phyloP scores from a whole-genome alignment of 2,329 filamentous ascomycete genomes.

The Biscogniauxia mediterranea region DNA sequence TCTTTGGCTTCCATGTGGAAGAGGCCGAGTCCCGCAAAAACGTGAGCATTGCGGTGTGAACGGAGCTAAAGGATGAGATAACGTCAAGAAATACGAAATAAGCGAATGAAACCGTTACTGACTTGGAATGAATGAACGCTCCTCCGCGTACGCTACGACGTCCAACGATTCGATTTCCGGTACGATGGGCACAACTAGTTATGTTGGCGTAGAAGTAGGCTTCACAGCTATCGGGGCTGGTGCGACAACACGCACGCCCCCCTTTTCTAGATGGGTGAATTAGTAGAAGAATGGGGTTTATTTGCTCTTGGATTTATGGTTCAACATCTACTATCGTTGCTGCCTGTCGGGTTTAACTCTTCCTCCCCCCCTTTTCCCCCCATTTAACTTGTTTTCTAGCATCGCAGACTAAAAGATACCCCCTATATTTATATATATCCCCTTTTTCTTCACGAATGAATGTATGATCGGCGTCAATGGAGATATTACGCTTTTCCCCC shows the following conservation, averaged over 20 bases:
- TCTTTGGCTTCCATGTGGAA: slow-evolving; percentile 81
- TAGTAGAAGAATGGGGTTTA: no score
- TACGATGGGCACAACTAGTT: neutral
- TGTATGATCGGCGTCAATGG: no score
- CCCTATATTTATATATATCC: no score
- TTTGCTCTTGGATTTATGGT: no score
- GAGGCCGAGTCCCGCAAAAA: slow-evolving; percentile 69
- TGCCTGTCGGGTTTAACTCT: no score
- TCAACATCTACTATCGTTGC: no score
- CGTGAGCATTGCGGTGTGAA: slow-evolving; percentile 58
- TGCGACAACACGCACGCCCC: neutral
- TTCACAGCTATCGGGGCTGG: neutral
- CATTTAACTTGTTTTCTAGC: neutral
- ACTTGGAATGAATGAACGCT: neutral
- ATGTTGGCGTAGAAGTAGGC: neutral
- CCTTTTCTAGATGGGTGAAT: neutral
- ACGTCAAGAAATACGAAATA: neutral
- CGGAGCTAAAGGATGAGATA: neutral
- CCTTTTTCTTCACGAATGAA: no score
- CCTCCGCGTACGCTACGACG: neutral
- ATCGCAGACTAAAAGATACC: no score
- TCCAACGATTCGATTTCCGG: neutral
- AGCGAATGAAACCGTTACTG: neutral
- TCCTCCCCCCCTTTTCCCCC: no score
- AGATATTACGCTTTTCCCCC: no score